Percentiles rank a stretch among this genome's conserved stretches.
phyloP scores from a whole-genome alignment of 2,329 filamentous ascomycete species.

The Alternaria viburni region DNA sequence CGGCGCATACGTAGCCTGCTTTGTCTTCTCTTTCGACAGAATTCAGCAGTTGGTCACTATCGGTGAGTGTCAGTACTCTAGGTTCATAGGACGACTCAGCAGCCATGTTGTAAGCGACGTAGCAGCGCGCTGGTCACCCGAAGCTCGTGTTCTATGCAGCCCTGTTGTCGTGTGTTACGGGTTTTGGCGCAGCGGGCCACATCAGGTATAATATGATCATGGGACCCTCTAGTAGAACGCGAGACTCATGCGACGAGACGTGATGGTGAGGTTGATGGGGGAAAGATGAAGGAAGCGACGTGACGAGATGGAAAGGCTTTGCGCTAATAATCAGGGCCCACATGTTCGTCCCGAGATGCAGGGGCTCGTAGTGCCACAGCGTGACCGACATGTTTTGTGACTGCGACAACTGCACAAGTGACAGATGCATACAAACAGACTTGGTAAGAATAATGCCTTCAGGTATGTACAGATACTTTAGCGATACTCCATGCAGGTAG shows the following conservation, averaged over 20 bases:
- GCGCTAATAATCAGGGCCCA: conserved; percentile 4
- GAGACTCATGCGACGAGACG: background rate
- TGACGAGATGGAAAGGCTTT: background rate
- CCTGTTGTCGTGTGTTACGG: conserved; percentile 6
- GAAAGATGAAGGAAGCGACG: background rate
- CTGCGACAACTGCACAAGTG: background rate
- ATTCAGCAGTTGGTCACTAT: background rate
- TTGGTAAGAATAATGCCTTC: background rate
- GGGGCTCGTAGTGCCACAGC: conserved; percentile 10
- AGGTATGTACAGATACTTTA: conserved; percentile 12
- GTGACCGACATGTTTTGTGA: conserved; percentile 1
- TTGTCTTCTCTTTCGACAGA: background rate
- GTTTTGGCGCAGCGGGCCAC: background rate
- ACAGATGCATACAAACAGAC: background rate
- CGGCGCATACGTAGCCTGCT: background rate
- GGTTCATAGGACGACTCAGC: background rate
- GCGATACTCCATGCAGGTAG: background rate
- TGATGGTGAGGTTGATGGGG: background rate
- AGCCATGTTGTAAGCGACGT: background rate
- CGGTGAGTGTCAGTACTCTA: background rate
- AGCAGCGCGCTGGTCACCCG: background rate
- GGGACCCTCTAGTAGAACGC: background rate
- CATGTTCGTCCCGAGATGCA: conserved; percentile 11
- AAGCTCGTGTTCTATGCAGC: conserved; percentile 2
- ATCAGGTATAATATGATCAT: background rate